phyloP scores from a whole-genome alignment of 2,329 filamentous ascomycete species.

The Pseudogymnoascus sp. region DNA sequence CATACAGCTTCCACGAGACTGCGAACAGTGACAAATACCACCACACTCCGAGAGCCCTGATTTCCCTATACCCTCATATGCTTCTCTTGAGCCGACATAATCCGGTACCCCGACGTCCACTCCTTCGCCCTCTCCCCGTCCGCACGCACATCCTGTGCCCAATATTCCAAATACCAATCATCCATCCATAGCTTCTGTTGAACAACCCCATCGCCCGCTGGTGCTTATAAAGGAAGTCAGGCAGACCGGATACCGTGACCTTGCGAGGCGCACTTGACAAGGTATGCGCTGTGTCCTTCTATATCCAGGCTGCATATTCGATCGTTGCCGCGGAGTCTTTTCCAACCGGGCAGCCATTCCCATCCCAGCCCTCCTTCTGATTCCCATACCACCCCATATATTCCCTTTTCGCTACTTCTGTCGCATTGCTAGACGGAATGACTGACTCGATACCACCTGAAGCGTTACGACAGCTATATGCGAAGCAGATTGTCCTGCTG shows the following conservation, averaged over 20 bases:
- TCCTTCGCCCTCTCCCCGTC: not conserved
- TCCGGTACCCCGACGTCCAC: not conserved
- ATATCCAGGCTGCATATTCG: constrained; percentile 1
- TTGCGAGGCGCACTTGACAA: constrained; percentile 2
- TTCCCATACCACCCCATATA: not conserved
- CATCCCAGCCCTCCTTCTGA: not conserved
- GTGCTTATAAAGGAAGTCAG: constrained; percentile 4
- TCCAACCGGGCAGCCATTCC: not conserved
- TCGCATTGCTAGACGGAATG: not conserved
- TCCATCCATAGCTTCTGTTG: not conserved
- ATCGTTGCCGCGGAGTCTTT: not conserved
- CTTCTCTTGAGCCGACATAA: constrained; percentile 2
- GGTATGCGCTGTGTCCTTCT: not conserved
- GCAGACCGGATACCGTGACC: not conserved
- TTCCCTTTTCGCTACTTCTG: not conserved
- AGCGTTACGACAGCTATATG: constrained; percentile 3
- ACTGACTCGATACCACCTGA: constrained; percentile 2
- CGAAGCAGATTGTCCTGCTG: constrained; percentile 2
- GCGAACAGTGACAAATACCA: constrained; percentile 6
- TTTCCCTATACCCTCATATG: not conserved
- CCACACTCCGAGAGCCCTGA: not conserved
- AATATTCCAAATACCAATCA: not conserved
- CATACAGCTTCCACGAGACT: constrained; percentile 2
- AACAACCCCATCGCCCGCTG: not conserved
- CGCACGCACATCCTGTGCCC: constrained; percentile 1